These are phyloP conservation scores for Dryadomyces quercus-mongolicae DNA, from an alignment of 2,329 filamentous ascomycete species.

Conservation along the genomic window DNA sequence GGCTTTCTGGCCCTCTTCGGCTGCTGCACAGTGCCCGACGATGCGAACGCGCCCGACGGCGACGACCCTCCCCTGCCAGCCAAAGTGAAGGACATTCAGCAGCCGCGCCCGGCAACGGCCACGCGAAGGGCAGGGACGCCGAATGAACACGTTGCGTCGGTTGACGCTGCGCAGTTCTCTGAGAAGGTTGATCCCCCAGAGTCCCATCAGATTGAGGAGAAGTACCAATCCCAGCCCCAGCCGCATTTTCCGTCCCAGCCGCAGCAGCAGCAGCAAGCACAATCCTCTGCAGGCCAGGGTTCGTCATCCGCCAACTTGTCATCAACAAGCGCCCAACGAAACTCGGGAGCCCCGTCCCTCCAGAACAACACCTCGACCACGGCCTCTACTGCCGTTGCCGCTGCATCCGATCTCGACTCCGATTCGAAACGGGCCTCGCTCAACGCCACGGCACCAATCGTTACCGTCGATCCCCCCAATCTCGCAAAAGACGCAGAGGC, in stretches of 20 bases:
- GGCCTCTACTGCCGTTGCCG: slow-evolving; percentile 9
- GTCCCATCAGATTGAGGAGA: slow-evolving; percentile 8
- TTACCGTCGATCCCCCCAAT: slow-evolving; percentile 27
- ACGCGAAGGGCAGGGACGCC: slow-evolving; percentile 41
- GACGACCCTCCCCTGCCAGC: slow-evolving; percentile 39
- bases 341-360: slow-evolving; percentile 29
- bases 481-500: slow-evolving; percentile 7
- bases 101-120: slow-evolving; percentile 36
- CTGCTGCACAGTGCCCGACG: slow-evolving; percentile 55
- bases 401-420: slow-evolving; percentile 22
- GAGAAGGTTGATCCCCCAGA: slow-evolving; percentile 34
- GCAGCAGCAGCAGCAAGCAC: neutral
- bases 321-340: slow-evolving; percentile 28
- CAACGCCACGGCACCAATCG: slow-evolving; percentile 24
- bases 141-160: slow-evolving; percentile 31
- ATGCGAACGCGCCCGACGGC: slow-evolving; percentile 39
- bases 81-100: slow-evolving; percentile 45
- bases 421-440: slow-evolving; percentile 30
- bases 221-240: slow-evolving; percentile 1
- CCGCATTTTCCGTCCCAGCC: neutral
- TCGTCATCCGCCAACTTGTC: slow-evolving; percentile 18
- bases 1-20: slow-evolving; percentile 45
- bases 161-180: slow-evolving; percentile 26
- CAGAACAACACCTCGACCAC: slow-evolving; percentile 28
- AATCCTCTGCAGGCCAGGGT: slow-evolving; percentile 10